These are phyloP conservation scores for Russula lepida DNA, from an alignment of 768 basidiomycete species.

Conservation along the genomic window DNA sequence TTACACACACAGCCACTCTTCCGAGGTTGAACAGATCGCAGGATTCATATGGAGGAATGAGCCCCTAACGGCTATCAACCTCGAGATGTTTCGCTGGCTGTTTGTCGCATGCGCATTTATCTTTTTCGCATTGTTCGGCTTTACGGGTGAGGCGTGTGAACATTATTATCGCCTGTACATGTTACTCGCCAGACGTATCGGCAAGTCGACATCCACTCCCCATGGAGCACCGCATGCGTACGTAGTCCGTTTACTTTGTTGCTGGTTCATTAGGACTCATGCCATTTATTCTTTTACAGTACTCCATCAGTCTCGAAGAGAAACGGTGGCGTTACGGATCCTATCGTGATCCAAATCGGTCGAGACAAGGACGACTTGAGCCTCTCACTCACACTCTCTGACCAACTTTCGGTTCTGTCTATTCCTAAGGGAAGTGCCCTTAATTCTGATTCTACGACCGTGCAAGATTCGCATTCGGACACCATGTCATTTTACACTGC, in stretches of 20 bases:
- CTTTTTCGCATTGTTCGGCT: constrained; percentile 47
- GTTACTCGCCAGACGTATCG: constrained; percentile 24
- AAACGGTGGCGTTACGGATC: neutral
- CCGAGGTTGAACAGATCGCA: constrained; percentile 32
- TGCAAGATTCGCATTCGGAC: neutral
- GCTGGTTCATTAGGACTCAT: neutral
- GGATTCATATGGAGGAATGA: constrained; percentile 32
- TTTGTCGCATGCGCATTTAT: constrained; percentile 31
- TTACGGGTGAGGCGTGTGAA: constrained; percentile 38
- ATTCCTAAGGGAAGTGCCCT: neutral
- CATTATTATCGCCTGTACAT: constrained; percentile 29
- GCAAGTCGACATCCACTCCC: constrained; percentile 10
- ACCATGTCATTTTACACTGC: neutral
- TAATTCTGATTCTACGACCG: neutral
- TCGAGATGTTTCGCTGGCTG: constrained; percentile 38
- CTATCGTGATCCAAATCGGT: neutral
- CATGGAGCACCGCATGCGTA: neutral
- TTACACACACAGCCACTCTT: constrained; percentile 42
- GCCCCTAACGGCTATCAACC: neutral
- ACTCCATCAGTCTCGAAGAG: neutral
- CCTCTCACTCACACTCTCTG: neutral
- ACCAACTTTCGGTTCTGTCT: neutral
- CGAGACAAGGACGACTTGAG: neutral
- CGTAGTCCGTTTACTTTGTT: neutral
- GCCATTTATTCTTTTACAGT: neutral